Percentiles rank a stretch among this genome's conserved stretches.
Conservation (phyloP, 208 protist species). For the Trypanosoma boissoni region DNA sequence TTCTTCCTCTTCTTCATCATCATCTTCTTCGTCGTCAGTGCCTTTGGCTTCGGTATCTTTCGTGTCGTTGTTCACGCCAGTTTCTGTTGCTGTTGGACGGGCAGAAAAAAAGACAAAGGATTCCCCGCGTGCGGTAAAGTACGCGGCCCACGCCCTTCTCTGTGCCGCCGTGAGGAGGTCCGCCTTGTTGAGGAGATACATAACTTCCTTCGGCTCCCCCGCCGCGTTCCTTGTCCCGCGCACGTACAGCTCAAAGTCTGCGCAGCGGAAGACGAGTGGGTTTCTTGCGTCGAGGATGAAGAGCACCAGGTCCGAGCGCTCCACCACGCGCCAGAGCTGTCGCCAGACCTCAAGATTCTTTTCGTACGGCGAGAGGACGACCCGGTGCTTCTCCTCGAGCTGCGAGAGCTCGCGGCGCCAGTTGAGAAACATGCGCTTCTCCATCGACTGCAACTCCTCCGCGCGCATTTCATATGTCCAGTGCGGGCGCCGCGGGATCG, state of each 20-base stretch:
- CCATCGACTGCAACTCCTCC: constrained; percentile 58
- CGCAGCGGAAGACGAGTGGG: constrained; percentile 95
- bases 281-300: constrained; percentile 97
- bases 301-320: constrained; percentile 93
- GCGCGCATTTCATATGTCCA: constrained; percentile 79
- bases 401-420: constrained; percentile 86
- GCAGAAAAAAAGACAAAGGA: constrained; percentile 93
- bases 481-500: constrained; percentile 77
- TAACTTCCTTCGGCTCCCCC: constrained; percentile 63
- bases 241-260: constrained; percentile 87
- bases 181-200: constrained; percentile 98
- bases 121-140: constrained; percentile 84
- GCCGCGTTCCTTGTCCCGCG: constrained; percentile 66
- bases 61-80: not conserved
- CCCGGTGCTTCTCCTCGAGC: constrained; percentile 93
- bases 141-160: constrained; percentile 91
- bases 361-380: constrained; percentile 98
- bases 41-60: constrained; percentile 13
- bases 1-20: constrained; percentile 15
- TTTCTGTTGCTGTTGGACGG: constrained; percentile 17
- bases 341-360: constrained; percentile 99
- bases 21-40: constrained; percentile 33
- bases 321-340: constrained; percentile 98
- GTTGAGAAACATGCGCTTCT: constrained; percentile 85
- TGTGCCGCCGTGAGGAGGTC: constrained; percentile 96